A percentile compares a stretch with the other conserved stretches of the same genome.
phyloP scores from a whole-genome alignment of 192 early-diverging fungal species.

The Spizellomyces sp. region DNA sequence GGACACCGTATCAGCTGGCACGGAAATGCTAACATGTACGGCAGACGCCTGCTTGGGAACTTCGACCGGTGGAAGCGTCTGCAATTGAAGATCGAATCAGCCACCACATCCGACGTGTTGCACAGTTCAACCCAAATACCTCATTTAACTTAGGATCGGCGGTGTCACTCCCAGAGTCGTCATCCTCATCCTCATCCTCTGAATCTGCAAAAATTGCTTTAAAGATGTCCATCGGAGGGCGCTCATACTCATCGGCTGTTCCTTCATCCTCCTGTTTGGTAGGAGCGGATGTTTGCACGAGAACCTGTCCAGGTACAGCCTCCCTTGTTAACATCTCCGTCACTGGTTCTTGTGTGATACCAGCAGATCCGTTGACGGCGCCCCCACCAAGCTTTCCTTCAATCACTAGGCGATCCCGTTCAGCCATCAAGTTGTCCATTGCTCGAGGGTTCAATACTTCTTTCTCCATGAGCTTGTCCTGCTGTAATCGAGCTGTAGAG shows the following conservation, averaged over 20 bases:
- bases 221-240: conserved; percentile 84
- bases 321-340: conserved; percentile 18
- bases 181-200: conserved; percentile 57
- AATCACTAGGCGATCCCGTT: conserved; percentile 32
- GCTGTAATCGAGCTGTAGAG: conserved; percentile 9
- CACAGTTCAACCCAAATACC: neutral
- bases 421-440: conserved; percentile 46
- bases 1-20: conserved; percentile 6
- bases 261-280: neutral
- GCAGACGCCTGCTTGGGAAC: neutral
- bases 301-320: neutral
- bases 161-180: neutral
- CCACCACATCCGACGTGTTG: neutral
- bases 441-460: conserved; percentile 40
- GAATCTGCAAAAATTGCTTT: conserved; percentile 80
- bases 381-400: conserved; percentile 1
- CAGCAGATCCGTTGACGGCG: neutral
- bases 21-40: neutral
- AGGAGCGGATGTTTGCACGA: neutral
- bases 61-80: neutral
- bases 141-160: neutral
- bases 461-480: conserved; percentile 27
- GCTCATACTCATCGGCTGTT: conserved; percentile 36
- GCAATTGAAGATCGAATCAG: neutral
- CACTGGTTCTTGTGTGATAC: neutral